A percentile compares a stretch with the other conserved stretches of the same genome.
These are phyloP conservation scores for Rhizopogon salebrosus DNA, from an alignment of 768 basidiomycete species.

Conservation along the genomic window DNA sequence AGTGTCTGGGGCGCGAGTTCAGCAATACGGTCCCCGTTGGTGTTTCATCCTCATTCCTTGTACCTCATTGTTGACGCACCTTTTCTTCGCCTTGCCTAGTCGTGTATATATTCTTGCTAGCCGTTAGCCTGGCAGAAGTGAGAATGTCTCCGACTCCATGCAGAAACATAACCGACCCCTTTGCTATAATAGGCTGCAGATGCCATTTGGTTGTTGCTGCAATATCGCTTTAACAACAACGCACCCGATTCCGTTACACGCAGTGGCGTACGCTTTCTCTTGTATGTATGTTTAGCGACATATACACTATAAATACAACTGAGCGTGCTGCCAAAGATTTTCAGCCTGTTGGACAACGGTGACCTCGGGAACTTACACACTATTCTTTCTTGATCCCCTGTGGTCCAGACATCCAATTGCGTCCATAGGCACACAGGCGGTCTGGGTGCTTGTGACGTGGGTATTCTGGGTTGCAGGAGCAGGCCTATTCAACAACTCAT, in stretches of 20 bases:
- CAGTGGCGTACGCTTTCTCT: constrained; percentile 38
- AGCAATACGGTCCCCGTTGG: constrained; percentile 51
- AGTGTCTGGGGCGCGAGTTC: constrained; percentile 37
- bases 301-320: not conserved
- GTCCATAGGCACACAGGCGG: constrained; percentile 53
- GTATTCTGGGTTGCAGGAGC: constrained; percentile 56
- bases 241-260: constrained; percentile 43
- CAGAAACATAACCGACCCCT: constrained; percentile 2
- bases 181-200: constrained; percentile 38
- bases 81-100: constrained; percentile 22
- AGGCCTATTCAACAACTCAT: constrained; percentile 43
- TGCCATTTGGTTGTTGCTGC: constrained; percentile 54
- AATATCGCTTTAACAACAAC: constrained; percentile 49
- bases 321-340: constrained; percentile 30
- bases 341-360: constrained; percentile 55
- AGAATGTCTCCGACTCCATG: not conserved
- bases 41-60: constrained; percentile 3
- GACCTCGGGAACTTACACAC: constrained; percentile 46
- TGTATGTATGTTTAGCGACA: constrained; percentile 33
- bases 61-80: constrained; percentile 15
- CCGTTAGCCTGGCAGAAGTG: constrained; percentile 45
- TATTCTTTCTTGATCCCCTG: constrained; percentile 55
- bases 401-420: constrained; percentile 50
- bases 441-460: constrained; percentile 59
- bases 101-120: constrained; percentile 47